A percentile compares a stretch with the other conserved stretches of the same genome.
These are phyloP conservation scores for Cystofilobasidium bisporidii DNA, from an alignment of 768 basidiomycete genomes.

Conservation along the genomic window DNA sequence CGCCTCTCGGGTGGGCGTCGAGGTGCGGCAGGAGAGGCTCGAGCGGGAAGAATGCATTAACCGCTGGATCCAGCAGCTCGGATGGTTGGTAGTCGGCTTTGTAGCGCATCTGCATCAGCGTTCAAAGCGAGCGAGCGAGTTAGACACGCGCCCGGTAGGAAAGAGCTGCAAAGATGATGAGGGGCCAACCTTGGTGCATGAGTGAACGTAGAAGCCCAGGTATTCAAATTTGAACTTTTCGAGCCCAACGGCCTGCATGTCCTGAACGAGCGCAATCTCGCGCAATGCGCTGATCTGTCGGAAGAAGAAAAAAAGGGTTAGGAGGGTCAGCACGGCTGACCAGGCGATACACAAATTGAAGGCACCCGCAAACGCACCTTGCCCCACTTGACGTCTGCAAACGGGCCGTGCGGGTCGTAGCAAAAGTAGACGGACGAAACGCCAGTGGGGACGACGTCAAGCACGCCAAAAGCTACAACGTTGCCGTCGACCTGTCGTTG, in stretches of 20 bases:
- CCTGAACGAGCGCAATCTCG: slow-evolving; percentile 63
- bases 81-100: slow-evolving; percentile 90
- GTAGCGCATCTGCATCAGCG: slow-evolving; percentile 92
- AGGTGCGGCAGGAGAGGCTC: slow-evolving; percentile 53
- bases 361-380: slow-evolving; percentile 56
- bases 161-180: not conserved
- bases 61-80: slow-evolving; percentile 80
- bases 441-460: slow-evolving; percentile 80
- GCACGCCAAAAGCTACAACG: slow-evolving; percentile 72
- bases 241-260: slow-evolving; percentile 64
- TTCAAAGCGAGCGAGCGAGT: too few species aligned
- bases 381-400: slow-evolving; percentile 62
- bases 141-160: too few species aligned
- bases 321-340: too few species aligned
- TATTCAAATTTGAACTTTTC: slow-evolving; percentile 60
- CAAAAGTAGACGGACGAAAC: slow-evolving; percentile 82
- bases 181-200: slow-evolving; percentile 51
- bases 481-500: slow-evolving; percentile 53
- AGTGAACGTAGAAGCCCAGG: slow-evolving; percentile 85
- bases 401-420: slow-evolving; percentile 54
- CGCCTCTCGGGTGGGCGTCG: slow-evolving; percentile 49
- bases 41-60: slow-evolving; percentile 65
- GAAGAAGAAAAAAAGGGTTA: too few species aligned
- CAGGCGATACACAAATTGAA: too few species aligned
- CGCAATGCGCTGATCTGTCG: slow-evolving; percentile 78